Percentiles rank a stretch among this genome's conserved stretches.
These are phyloP conservation scores for Recurvomyces mirabilis DNA, from an alignment of 495 filamentous ascomycete species.

Conservation along the genomic window DNA sequence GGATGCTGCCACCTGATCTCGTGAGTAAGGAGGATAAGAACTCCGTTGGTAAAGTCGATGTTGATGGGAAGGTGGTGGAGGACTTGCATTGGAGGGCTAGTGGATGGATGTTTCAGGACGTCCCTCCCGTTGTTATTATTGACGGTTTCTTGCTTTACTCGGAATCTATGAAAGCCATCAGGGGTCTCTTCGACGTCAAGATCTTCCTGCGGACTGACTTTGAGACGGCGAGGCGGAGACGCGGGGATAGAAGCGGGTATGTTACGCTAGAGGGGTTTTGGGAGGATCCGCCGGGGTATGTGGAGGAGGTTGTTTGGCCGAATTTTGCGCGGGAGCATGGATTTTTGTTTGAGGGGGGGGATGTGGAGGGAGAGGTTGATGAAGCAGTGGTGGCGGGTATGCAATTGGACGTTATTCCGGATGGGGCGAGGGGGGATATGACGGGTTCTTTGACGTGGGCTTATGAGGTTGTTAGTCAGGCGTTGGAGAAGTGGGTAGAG, in stretches of 20 bases:
- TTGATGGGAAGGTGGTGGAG: conserved; percentile 25
- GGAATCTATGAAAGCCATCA: conserved; percentile 31
- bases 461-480: conserved; percentile 17
- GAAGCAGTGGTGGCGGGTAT: conserved; percentile 33
- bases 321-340: conserved; percentile 71
- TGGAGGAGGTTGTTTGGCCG: conserved; percentile 91
- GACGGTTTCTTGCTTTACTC: conserved; percentile 81
- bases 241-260: conserved; percentile 70
- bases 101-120: conserved; percentile 13
- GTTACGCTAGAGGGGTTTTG: conserved; percentile 83
- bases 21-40: conserved; percentile 72
- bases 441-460: conserved; percentile 26
- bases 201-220: conserved; percentile 61
- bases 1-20: conserved; percentile 52
- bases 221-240: conserved; percentile 47
- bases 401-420: conserved; percentile 35
- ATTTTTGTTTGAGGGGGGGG: conserved; percentile 57
- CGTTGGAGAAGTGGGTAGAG: conserved; percentile 11
- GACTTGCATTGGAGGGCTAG: conserved; percentile 14
- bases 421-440: conserved; percentile 24
- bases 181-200: conserved; percentile 54
- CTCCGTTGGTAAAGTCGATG: conserved; percentile 39
- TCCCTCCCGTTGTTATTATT: conserved; percentile 44
- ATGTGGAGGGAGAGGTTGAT: conserved; percentile 46
- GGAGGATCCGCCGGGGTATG: conserved; percentile 25